A percentile compares a stretch with the other conserved stretches of the same genome.
These are phyloP conservation scores for Lophiotrema nucula DNA, from an alignment of 495 filamentous ascomycete species.

Conservation along the genomic window DNA sequence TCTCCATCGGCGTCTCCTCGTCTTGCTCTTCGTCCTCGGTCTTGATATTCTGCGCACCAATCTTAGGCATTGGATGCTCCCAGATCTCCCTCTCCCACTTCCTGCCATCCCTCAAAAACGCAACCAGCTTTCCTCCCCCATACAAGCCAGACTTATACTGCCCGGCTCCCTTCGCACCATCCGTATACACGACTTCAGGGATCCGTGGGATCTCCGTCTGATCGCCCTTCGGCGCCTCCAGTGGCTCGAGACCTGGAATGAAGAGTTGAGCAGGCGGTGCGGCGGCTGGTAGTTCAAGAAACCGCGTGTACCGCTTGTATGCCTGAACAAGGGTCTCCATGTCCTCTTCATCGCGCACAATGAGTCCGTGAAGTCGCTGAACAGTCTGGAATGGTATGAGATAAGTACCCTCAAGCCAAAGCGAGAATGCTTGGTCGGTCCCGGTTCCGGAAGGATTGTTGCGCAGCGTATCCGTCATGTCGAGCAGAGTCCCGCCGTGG, in stretches of 20 bases:
- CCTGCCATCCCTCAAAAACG: too few relatives aligned
- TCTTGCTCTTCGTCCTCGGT: too few relatives aligned
- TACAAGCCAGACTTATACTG: too few relatives aligned
- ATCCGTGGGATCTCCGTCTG: too few relatives aligned
- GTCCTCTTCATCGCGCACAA: background rate
- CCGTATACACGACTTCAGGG: too few relatives aligned
- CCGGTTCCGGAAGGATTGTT: background rate
- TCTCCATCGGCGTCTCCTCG: too few relatives aligned
- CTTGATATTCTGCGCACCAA: too few relatives aligned
- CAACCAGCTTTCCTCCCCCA: too few relatives aligned
- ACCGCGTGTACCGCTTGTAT: background rate
- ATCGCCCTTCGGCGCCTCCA: background rate
- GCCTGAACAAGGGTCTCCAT: background rate
- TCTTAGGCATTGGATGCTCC: too few relatives aligned
- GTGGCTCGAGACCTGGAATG: slow-evolving; percentile 1
- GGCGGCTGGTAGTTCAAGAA: background rate
- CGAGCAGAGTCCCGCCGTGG: too few relatives aligned
- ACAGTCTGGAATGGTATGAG: background rate
- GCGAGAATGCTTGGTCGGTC: background rate
- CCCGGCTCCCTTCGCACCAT: too few relatives aligned
- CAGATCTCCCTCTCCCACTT: too few relatives aligned
- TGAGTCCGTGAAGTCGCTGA: background rate
- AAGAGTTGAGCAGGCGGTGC: background rate
- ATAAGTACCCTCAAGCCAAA: background rate
- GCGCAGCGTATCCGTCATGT: background rate